phyloP scores from a whole-genome alignment of 2,329 filamentous ascomycete species.

The Aspergillus sojae region DNA sequence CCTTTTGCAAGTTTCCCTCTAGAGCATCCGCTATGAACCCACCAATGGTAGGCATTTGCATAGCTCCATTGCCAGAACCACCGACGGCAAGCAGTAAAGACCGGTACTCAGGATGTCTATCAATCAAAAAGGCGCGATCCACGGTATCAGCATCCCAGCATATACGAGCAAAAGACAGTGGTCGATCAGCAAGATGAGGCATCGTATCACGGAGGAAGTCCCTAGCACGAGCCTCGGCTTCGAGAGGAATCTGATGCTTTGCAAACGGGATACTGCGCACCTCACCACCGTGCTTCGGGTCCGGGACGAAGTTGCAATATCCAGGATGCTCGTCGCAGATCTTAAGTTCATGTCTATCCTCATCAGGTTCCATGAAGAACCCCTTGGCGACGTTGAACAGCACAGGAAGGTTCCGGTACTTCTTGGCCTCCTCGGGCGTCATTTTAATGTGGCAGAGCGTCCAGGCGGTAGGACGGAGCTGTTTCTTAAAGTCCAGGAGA shows the following conservation, averaged over 20 bases:
- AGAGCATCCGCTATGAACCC: slow-evolving; percentile 53
- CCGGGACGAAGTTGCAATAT: slow-evolving; percentile 52
- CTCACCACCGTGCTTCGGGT: slow-evolving; percentile 27
- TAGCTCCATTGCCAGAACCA: slow-evolving; percentile 57
- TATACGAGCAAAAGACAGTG: slow-evolving; percentile 54
- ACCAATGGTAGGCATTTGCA: slow-evolving; percentile 56
- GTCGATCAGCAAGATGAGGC: slow-evolving; percentile 54
- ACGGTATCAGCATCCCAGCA: slow-evolving; percentile 62
- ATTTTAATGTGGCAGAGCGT: slow-evolving; percentile 57
- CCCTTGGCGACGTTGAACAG: slow-evolving; percentile 52
- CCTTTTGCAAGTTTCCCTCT: slow-evolving; percentile 47
- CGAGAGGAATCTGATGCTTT: slow-evolving; percentile 47
- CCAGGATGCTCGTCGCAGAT: slow-evolving; percentile 59
- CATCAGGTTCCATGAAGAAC: slow-evolving; percentile 54
- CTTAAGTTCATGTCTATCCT: slow-evolving; percentile 42
- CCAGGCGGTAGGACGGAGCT: slow-evolving; percentile 59
- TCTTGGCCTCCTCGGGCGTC: slow-evolving; percentile 46
- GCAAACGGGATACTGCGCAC: slow-evolving; percentile 45
- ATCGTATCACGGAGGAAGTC: slow-evolving; percentile 55
- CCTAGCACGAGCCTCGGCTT: slow-evolving; percentile 51
- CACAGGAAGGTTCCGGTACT: slow-evolving; percentile 54
- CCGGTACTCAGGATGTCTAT: slow-evolving; percentile 48
- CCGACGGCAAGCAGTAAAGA: slow-evolving; percentile 54
- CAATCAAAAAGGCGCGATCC: slow-evolving; percentile 57
- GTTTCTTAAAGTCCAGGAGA: slow-evolving; percentile 54